Evolutionary conservation across 2,329 filamentous ascomycete genomes (phyloP).

Genomic region (Paraphaeosphaeria sporulosa): DNA sequence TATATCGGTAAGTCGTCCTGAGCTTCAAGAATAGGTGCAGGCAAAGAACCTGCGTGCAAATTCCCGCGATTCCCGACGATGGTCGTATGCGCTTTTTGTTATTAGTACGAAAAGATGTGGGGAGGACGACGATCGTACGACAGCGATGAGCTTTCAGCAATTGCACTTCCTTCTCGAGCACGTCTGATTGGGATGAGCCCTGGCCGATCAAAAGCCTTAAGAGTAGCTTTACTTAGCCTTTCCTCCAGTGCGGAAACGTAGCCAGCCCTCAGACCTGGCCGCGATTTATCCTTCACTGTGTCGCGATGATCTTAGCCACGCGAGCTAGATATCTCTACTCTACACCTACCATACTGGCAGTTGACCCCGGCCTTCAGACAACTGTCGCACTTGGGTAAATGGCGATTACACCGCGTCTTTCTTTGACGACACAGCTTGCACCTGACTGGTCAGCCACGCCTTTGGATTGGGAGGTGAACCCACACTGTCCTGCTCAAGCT

Average conservation of each 20-base stretch:
- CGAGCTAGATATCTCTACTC: neutral
- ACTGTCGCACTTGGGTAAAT: conserved; percentile 31
- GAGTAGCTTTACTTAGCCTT: conserved; percentile 37
- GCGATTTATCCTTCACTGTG: conserved; percentile 22
- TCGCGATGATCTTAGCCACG: conserved; percentile 7
- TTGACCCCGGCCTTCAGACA: conserved; percentile 28
- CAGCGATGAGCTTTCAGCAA: conserved; percentile 23
- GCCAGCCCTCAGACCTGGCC: conserved; percentile 54
- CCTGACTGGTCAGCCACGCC: conserved; percentile 17
- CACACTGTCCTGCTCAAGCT: conserved; percentile 30
- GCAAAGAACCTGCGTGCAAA: neutral
- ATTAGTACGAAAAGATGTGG: conserved; percentile 7
- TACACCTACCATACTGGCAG: conserved; percentile 30
- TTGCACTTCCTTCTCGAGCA: conserved; percentile 30
- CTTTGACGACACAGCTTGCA: conserved; percentile 36
- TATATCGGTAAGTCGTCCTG: neutral
- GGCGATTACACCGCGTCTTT: conserved; percentile 35
- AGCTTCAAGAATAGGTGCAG: conserved; percentile 14
- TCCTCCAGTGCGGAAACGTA: conserved; percentile 50
- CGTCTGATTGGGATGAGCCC: conserved; percentile 13
- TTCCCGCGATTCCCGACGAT: neutral
- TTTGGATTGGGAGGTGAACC: neutral
- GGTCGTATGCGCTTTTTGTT: conserved; percentile 16
- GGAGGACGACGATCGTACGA: conserved; percentile 1
- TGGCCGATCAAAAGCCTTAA: neutral